Conservation (phyloP, 352 stramenopile genomes). For the Globisporangium rhizosaccharum region DNA sequence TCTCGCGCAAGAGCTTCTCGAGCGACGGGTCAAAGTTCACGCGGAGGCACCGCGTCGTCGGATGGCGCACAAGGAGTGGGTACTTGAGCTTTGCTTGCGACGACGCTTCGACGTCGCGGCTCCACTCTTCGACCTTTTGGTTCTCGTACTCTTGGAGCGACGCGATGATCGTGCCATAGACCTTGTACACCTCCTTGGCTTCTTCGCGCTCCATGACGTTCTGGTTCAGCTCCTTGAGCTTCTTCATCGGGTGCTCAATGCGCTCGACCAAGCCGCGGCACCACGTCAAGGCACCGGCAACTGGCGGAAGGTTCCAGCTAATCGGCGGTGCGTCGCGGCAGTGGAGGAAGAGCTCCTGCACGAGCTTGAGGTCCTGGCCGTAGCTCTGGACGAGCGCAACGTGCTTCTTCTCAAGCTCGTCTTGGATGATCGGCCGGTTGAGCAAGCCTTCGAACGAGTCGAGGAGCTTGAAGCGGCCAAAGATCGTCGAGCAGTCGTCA, state of each 20-base stretch:
- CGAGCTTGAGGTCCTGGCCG: slow-evolving; percentile 93
- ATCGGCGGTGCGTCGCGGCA: slow-evolving; percentile 91
- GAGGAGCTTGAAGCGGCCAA: slow-evolving; percentile 96
- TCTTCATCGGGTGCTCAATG: slow-evolving; percentile 96
- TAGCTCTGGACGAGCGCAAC: slow-evolving; percentile 95
- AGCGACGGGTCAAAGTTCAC: slow-evolving; percentile 98
- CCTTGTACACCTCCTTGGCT: slow-evolving; percentile 97
- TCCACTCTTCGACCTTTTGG: slow-evolving; percentile 97
- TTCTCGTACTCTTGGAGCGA: slow-evolving; percentile 97
- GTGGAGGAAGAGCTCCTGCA: slow-evolving; percentile 96
- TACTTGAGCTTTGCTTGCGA: slow-evolving; percentile 95
- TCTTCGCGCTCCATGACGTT: slow-evolving; percentile 97
- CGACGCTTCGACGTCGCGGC: slow-evolving; percentile 91
- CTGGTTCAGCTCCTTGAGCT: slow-evolving; percentile 94
- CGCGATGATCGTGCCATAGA: slow-evolving; percentile 94
- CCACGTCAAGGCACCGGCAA: slow-evolving; percentile 94
- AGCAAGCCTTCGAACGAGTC: slow-evolving; percentile 95
- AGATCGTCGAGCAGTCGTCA: slow-evolving; percentile 97
- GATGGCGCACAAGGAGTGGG: slow-evolving; percentile 87
- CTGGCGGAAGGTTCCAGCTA: slow-evolving; percentile 93
- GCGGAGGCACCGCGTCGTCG: slow-evolving; percentile 87
- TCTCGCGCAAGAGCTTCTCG: slow-evolving; percentile 95
- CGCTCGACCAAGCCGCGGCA: slow-evolving; percentile 94
- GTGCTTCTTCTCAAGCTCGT: slow-evolving; percentile 97
- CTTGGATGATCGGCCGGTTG: slow-evolving; percentile 94